phyloP scores from a whole-genome alignment of 768 basidiomycete genomes.

The Lentinula boryana region DNA sequence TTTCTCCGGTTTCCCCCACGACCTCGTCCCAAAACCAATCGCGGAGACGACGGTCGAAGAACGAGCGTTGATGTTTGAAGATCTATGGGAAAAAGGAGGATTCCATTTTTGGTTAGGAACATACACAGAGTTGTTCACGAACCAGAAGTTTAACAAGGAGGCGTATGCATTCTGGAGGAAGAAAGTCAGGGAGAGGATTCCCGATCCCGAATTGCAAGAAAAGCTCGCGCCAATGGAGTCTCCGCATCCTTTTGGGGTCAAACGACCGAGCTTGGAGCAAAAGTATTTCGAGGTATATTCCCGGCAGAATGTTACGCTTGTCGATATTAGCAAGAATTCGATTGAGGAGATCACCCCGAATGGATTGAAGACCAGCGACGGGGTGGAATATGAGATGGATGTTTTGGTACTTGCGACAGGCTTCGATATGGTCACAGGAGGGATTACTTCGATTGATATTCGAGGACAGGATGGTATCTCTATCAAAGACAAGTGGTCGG shows the following conservation, averaged over 20 bases:
- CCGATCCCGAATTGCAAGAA: neutral
- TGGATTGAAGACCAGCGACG: neutral
- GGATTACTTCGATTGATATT: constrained; percentile 2
- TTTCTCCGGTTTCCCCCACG: constrained; percentile 1
- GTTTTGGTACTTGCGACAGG: constrained; percentile 5
- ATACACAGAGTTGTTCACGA: constrained; percentile 1
- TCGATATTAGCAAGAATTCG: neutral
- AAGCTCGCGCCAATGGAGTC: constrained; percentile 3
- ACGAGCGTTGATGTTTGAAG: constrained; percentile 6
- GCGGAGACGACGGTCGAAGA: constrained; percentile 8
- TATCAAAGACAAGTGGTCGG: constrained; percentile 4
- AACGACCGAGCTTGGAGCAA: constrained; percentile 5
- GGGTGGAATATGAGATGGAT: neutral
- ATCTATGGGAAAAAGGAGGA: constrained; percentile 10
- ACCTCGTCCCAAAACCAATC: neutral
- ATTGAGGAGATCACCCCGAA: constrained; percentile 2
- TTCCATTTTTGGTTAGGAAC: neutral
- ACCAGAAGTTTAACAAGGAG: constrained; percentile 1
- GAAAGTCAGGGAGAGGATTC: neutral
- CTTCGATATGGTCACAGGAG: constrained; percentile 5
- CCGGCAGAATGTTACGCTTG: constrained; percentile 2
- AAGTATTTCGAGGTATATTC: neutral
- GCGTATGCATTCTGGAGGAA: constrained; percentile 6
- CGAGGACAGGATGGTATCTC: neutral
- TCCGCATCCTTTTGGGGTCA: constrained; percentile 3